These are phyloP conservation scores for Podospora pseudoanserina DNA, from an alignment of 495 filamentous ascomycete species.

Conservation along the genomic window DNA sequence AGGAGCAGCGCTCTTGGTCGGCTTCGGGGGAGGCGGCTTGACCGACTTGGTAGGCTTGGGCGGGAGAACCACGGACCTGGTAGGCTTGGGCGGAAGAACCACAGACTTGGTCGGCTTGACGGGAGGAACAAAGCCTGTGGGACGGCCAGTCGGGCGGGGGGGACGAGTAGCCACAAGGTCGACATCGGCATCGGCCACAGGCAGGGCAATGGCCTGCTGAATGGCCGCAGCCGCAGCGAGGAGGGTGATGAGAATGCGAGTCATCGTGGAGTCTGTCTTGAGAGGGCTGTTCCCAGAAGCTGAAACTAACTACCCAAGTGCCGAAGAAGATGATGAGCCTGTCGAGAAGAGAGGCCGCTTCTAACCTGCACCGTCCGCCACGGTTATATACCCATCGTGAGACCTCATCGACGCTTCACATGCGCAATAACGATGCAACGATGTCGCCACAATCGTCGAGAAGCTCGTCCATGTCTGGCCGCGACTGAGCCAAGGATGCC, in stretches of 20 bases:
- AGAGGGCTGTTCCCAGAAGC: neutral
- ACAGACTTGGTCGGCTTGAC: neutral
- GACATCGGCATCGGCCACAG: slow-evolving; percentile 17
- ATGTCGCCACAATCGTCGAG: neutral
- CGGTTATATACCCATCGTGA: neutral
- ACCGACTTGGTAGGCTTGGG: slow-evolving; percentile 8
- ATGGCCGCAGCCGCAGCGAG: slow-evolving; percentile 22
- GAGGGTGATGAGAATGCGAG: slow-evolving; percentile 19
- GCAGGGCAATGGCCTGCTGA: slow-evolving; percentile 15
- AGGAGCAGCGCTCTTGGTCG: slow-evolving; percentile 1
- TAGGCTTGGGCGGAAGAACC: neutral
- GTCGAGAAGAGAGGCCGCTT: neutral
- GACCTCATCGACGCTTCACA: neutral
- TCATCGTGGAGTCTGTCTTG: slow-evolving; percentile 15
- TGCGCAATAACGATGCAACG: neutral
- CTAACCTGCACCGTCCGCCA: neutral
- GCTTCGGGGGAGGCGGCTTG: slow-evolving; percentile 1
- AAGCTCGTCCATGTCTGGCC: neutral
- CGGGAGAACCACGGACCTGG: neutral
- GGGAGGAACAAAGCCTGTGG: slow-evolving; percentile 6
- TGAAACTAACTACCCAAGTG: neutral
- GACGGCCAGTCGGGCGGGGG: slow-evolving; percentile 7
- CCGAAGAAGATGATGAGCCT: neutral
- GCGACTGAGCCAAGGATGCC: slow-evolving; percentile 8
- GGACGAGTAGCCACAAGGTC: slow-evolving; percentile 4